Evolutionary conservation across 345 rosid genomes (phyloP), one percentile per base, ranked within the genome.

Genomic region (Raphanus raphanistrum): DNA sequence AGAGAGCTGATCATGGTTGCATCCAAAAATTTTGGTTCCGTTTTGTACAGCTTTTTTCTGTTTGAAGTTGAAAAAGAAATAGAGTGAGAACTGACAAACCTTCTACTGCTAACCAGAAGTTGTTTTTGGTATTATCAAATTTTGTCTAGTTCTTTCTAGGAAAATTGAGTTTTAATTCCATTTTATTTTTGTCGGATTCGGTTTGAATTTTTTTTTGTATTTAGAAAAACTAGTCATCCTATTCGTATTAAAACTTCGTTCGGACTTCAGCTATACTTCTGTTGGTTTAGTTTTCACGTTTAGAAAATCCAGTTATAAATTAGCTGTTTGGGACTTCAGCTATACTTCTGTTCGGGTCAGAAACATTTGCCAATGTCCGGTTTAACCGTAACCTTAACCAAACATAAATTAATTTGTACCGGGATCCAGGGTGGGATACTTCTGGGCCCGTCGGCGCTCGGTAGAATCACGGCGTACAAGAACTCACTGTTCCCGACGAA

Each of bases 361-460:
- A 38, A 38, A 38, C 45, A 35, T 38, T 38, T 38, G 45, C 9
- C 9, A 38, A 38, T 16, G 3, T 36, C 16, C 52, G 33, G 63
- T 70, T 70, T 3, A 11, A 1, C 3, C 0, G 26, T 10, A 55
- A 70, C 33, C 6, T 55, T 10, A 70, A 25, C 33, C 74, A 36
- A 21, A 36, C 74, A 10, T 5, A 70, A 21, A 70, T 58, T 11
- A 21, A 70, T 58, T 36, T 70, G 32, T 35, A 57, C 73, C 50
- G 63, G 50, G 15, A 0, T 25, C 15, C 15, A 70, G 96, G 93
- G 96, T 60, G 97, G 97, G 12, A 87, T 92, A 57, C 48, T 92
- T 16, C 88, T 92, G 4, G 96, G 97, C 2, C 97, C 93, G 12
- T 90, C 93, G 11, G 91, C 88, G 38, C 75, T 92, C 58, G 98